Evolutionary conservation across 2,329 filamentous ascomycete species (phyloP), one percentile per base, ranked within the genome.

Genomic region (Plectosphaerella sp.): DNA sequence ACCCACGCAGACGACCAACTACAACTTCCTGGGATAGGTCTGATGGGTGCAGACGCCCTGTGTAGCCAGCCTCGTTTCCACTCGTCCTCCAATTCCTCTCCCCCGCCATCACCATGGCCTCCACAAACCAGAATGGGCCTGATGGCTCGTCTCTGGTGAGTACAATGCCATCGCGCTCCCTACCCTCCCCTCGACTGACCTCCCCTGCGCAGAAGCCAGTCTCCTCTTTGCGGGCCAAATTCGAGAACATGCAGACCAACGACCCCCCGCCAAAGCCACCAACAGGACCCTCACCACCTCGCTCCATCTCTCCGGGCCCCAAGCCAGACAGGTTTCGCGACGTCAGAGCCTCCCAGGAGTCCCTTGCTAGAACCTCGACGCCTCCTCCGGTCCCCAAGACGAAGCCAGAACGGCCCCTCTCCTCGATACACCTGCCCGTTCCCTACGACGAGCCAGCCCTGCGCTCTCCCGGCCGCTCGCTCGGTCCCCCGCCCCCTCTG

Each of bases 81-180:
- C 22, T 22, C 28, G 28, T 33, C 25, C 46, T 39, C 46, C 14
- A 22, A 20, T 48, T 37, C 54, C 57, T 56, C 57, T 52, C 22
- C 22, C 22, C 57, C 59, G 45, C 54, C 51, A 52, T 52, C 54
- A 61, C 54, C 61, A 78, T 79, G 75, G 72, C 74, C 57, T 67
- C 73, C 57, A 60, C 69, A 55, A 62, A 62, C 50, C 70, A 74
- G 58, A 75, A 89, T 61, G 86, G 82, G 70, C 84, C 84, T 53
- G 89, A 92, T 76, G 87, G 80, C 72, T 87, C 87, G 54, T 91
- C 89, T 57, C 84, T 92, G 62, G 86, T 89, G 69, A 69, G 84
- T 68, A 50, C 36, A 39, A 41, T 42, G 37, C 16, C 22, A 22
- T 22, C 25, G 35, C 9, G 45, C 22, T 11, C 20, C 5, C 22